These are phyloP conservation scores for Ceratocystis smalleyi DNA, from an alignment of 2,329 filamentous ascomycete genomes.

Conservation along the genomic window DNA sequence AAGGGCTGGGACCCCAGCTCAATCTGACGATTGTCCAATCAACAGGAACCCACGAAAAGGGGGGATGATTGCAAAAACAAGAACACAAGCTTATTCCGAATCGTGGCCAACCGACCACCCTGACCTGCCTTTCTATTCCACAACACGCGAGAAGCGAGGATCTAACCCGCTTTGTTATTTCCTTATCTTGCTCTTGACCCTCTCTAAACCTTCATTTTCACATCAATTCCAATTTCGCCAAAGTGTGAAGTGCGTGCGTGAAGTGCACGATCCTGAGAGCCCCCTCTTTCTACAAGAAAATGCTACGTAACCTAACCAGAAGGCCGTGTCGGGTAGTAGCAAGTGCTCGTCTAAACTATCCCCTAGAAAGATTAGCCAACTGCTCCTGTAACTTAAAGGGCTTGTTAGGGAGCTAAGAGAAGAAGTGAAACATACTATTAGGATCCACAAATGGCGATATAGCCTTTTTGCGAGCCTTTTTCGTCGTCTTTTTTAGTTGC, in stretches of 20 bases:
- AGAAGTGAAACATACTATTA: background rate
- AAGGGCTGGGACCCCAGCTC: background rate
- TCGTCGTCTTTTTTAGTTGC: no score
- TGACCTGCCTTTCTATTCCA: background rate
- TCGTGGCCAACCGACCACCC: background rate
- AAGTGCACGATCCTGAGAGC: background rate
- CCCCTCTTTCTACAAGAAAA: background rate
- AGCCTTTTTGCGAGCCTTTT: no score
- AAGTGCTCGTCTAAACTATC: background rate
- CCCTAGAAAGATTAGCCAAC: background rate
- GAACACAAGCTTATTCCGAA: background rate
- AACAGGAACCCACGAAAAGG: background rate
- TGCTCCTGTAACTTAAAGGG: no score
- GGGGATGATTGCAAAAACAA: background rate
- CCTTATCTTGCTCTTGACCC: background rate
- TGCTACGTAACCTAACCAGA: background rate
- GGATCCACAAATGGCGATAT: background rate
- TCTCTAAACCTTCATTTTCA: background rate
- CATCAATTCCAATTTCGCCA: slow-evolving; percentile 4
- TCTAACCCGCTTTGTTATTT: background rate
- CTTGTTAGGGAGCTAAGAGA: background rate
- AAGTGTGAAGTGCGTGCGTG: background rate
- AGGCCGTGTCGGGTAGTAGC: no score
- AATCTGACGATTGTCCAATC: background rate
- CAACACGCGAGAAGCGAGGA: background rate